Base-by-base conservation (phyloP, 306 rosid species). In the Geum urbanum region DNA sequence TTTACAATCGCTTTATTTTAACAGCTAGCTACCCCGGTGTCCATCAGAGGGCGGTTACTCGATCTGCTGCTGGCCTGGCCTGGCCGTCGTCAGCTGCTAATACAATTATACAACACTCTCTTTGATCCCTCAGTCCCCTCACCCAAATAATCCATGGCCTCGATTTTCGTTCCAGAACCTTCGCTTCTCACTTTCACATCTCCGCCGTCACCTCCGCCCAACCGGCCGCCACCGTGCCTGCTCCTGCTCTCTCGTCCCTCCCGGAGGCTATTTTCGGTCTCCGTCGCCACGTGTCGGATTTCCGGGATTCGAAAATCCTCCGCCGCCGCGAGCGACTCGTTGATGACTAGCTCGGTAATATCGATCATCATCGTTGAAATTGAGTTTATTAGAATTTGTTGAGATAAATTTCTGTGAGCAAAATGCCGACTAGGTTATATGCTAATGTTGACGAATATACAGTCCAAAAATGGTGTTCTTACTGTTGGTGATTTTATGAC, bases 401-500 rank as follows among this genome's bases (percentile, higher is more conserved):
- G 37, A 2, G 4, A 32, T 32, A 32, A 32, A 32, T 32, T 32
- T 1, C 37, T 32, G 37, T 32, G 37, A 32, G 32, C 32, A 32
- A 24, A 24, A 32, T 32, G 37, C 37, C 37, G 37, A 32, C 37
- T 32, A 32, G 37, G 2, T 32, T 32, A 32, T 32, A 32, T 32
- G 37, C 37, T 32, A 32, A 32, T 32, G 1, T 32, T 61, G 7
- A 3, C 48, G 65, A 16, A 67, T 57, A 54, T 77, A 72, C 80
- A 94, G 97, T 77, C 92, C 63, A 89, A 77, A 76, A 77, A 69
- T 84, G 95, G 86, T 69, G 73, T 80, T 8, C 84, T 84, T 71
- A 91, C 82, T 2, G 99, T 94, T 76, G 99, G 99, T 76, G 97
- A 94, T 61, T 94, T 91, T 59, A 94, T 94, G 99, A 91, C 96